Conservation (phyloP, 2,329 filamentous ascomycete species). For the Pleochaeta shiraiana region DNA sequence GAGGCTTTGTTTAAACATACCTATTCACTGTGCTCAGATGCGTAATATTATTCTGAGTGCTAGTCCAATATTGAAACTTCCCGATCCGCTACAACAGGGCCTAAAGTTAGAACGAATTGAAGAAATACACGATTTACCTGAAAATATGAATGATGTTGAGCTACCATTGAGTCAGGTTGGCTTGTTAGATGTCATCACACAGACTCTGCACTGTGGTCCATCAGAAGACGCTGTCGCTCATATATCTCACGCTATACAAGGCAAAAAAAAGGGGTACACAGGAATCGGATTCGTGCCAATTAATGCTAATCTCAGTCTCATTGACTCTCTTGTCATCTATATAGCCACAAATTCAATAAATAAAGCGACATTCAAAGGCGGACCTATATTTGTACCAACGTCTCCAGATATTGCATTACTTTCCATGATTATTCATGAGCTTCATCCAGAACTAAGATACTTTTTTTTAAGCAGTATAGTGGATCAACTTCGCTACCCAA, state of each 20-base stretch:
- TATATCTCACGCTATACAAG: slow-evolving; percentile 49
- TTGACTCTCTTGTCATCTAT: slow-evolving; percentile 70
- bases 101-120: slow-evolving; percentile 58
- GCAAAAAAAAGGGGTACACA: slow-evolving; percentile 31
- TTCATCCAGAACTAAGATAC: slow-evolving; percentile 61
- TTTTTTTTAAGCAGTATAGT: slow-evolving; percentile 66
- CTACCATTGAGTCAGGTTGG: slow-evolving; percentile 28
- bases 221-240: slow-evolving; percentile 55
- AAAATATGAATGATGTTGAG: slow-evolving; percentile 38
- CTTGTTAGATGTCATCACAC: slow-evolving; percentile 36
- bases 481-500: slow-evolving; percentile 82
- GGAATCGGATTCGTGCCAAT: slow-evolving; percentile 45
- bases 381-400: slow-evolving; percentile 38
- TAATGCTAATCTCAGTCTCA: slow-evolving; percentile 43
- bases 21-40: slow-evolving; percentile 66
- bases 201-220: slow-evolving; percentile 35
- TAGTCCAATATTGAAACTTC: slow-evolving; percentile 42
- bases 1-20: slow-evolving; percentile 59
- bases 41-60: slow-evolving; percentile 76
- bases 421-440: slow-evolving; percentile 52
- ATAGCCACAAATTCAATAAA: slow-evolving; percentile 52
- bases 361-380: slow-evolving; percentile 33
- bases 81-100: slow-evolving; percentile 49
- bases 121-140: slow-evolving; percentile 46
- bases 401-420: slow-evolving; percentile 50